Evolutionary conservation across 331 rosid species (phyloP).

Genomic region (Saraca asoca): DNA sequence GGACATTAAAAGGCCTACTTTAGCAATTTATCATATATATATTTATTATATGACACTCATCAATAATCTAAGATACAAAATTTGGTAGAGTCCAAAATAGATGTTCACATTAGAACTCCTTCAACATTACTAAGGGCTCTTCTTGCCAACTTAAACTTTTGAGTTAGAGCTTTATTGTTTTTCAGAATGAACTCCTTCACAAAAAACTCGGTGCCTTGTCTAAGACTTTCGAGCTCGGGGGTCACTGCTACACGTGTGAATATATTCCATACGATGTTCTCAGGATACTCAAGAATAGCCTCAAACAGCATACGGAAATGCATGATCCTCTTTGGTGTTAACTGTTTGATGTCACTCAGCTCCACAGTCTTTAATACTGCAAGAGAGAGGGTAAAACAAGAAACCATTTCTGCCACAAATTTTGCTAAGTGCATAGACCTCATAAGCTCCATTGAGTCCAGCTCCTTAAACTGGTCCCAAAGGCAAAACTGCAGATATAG

Average conservation of each 20-base stretch:
- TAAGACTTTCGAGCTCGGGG: conserved; percentile 72
- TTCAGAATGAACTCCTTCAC: conserved; percentile 63
- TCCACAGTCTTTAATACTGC: conserved; percentile 73
- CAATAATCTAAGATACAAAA: conserved; percentile 38
- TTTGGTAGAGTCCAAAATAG: conserved; percentile 18
- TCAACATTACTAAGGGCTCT: conserved; percentile 71
- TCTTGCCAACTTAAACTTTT: conserved; percentile 70
- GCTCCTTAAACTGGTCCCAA: conserved; percentile 85
- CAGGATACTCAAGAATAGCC: conserved; percentile 66
- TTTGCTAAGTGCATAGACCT: conserved; percentile 83
- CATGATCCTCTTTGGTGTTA: conserved; percentile 77
- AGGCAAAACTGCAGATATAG: conserved; percentile 68
- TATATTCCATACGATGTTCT: conserved; percentile 66
- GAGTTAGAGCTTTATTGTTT: conserved; percentile 42
- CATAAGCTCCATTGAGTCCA: conserved; percentile 72
- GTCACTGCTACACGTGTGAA: conserved; percentile 73
- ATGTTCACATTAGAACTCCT: conserved; percentile 68
- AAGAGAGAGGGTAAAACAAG: conserved; percentile 75
- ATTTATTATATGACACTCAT: not conserved
- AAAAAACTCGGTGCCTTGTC: conserved; percentile 72
- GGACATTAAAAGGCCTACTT: too few species aligned
- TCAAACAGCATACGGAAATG: conserved; percentile 85
- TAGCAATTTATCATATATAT: too few species aligned
- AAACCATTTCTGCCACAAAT: conserved; percentile 81
- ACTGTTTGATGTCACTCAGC: conserved; percentile 53